Evolutionary conservation across 306 rosid genomes (phyloP).

Genomic region (Geum urbanum): DNA sequence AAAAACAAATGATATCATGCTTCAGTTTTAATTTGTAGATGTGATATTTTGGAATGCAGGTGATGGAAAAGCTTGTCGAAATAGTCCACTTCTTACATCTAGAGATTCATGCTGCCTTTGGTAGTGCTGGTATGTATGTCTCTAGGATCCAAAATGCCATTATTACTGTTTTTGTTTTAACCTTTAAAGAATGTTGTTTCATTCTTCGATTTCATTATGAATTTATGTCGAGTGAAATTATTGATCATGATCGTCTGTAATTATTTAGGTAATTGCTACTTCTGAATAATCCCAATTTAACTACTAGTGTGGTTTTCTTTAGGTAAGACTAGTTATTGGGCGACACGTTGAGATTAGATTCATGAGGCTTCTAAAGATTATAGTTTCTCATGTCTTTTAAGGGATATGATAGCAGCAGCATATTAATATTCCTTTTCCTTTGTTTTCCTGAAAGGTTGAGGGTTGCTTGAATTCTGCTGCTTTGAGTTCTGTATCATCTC

Average conservation of each 20-base stretch:
- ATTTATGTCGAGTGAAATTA: background rate
- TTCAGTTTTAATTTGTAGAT: constrained; percentile 12
- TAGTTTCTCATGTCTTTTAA: too few relatives aligned
- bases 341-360: too few relatives aligned
- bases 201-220: background rate
- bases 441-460: too few relatives aligned
- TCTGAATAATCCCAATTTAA: background rate
- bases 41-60: constrained; percentile 47
- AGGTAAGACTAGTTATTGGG: background rate
- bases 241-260: background rate
- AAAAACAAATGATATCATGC: background rate
- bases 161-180: background rate
- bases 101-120: constrained; percentile 60
- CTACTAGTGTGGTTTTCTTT: background rate
- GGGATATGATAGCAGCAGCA: too few relatives aligned
- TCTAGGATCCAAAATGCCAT: constrained; percentile 2
- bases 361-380: too few relatives aligned
- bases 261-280: background rate
- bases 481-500: too few relatives aligned
- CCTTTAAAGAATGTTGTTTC: constrained; percentile 3
- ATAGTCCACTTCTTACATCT: constrained; percentile 66
- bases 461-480: too few relatives aligned
- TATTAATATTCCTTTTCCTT: too few relatives aligned
- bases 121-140: constrained; percentile 46
- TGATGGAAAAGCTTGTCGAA: constrained; percentile 84